A percentile compares a stretch with the other conserved stretches of the same genome.
Conservation (phyloP, 2,329 filamentous ascomycete genomes). For the Epichloe scottii region DNA sequence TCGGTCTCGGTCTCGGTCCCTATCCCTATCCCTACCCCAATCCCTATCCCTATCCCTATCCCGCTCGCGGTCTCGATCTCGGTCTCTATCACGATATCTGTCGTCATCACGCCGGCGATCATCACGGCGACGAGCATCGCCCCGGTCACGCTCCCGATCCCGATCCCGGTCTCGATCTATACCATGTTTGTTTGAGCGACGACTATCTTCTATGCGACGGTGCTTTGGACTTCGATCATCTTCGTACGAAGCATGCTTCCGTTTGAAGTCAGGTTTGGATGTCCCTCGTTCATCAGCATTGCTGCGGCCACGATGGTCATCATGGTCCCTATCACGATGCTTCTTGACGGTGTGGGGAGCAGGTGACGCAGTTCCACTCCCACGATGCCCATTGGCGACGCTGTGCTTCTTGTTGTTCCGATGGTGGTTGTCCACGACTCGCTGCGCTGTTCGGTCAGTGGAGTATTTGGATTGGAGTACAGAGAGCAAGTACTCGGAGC, state of each 20-base stretch:
- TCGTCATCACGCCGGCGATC: constrained; percentile 12
- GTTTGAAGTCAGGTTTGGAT: constrained; percentile 43
- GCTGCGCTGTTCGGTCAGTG: constrained; percentile 61
- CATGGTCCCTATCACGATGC: constrained; percentile 35
- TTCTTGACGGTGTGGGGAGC: constrained; percentile 39
- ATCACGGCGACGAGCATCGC: constrained; percentile 7
- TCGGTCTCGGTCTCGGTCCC: constrained; percentile 4
- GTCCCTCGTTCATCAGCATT: constrained; percentile 38
- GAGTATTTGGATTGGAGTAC: constrained; percentile 80
- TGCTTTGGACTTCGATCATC: constrained; percentile 31
- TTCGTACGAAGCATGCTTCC: constrained; percentile 44
- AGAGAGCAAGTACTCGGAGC: constrained; percentile 90
- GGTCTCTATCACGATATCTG: constrained; percentile 12
- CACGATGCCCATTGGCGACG: constrained; percentile 46
- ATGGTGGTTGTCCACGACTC: constrained; percentile 81
- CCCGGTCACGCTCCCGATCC: neutral
- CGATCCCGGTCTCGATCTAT: constrained; percentile 23
- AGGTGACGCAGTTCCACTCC: constrained; percentile 58
- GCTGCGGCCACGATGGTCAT: constrained; percentile 38
- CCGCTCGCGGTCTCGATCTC: constrained; percentile 8
- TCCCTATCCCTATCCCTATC: constrained; percentile 2
- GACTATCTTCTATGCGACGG: constrained; percentile 27
- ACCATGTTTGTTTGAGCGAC: constrained; percentile 24
- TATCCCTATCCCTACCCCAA: constrained; percentile 9
- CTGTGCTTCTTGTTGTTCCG: constrained; percentile 77